phyloP scores from a whole-genome alignment of 129 eudicot species.

The Scalesia atractyloides region DNA sequence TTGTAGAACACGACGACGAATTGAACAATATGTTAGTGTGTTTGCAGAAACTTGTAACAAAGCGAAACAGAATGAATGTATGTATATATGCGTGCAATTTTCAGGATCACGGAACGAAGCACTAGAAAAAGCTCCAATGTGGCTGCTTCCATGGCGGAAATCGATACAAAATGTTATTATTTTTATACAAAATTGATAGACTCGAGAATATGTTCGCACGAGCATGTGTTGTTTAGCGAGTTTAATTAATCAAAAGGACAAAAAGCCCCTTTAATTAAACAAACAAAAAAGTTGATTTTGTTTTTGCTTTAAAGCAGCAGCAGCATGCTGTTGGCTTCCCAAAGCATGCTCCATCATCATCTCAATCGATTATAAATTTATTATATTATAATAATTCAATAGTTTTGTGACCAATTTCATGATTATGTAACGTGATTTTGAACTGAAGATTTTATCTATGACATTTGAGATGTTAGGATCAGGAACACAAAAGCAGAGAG shows the following conservation, averaged over 20 bases:
- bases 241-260: slow-evolving; percentile 48
- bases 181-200: slow-evolving; percentile 12
- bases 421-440: neutral
- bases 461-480: neutral
- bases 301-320: slow-evolving; percentile 37
- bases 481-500: slow-evolving; percentile 13
- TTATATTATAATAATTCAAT: neutral
- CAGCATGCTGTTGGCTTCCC: slow-evolving; percentile 42
- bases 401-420: neutral
- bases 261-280: slow-evolving; percentile 40
- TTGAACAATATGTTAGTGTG: slow-evolving; percentile 1
- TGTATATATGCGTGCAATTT: slow-evolving; percentile 21
- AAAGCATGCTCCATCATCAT: slow-evolving; percentile 19
- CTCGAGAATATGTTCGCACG: slow-evolving; percentile 45
- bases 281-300: slow-evolving; percentile 38
- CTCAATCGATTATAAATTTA: neutral
- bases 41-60: slow-evolving; percentile 21
- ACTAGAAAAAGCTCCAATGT: slow-evolving; percentile 44
- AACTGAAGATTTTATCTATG: neutral
- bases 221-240: slow-evolving; percentile 50
- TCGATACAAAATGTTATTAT: slow-evolving; percentile 24
- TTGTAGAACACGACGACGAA: slow-evolving; percentile 5
- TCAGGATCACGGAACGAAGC: slow-evolving; percentile 36
- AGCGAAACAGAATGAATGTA: slow-evolving; percentile 35
- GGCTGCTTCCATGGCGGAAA: slow-evolving; percentile 43